A percentile compares a stretch with the other conserved stretches of the same genome.
Conservation (phyloP, 179 eudicot species). For the Spinacia oleracea region DNA sequence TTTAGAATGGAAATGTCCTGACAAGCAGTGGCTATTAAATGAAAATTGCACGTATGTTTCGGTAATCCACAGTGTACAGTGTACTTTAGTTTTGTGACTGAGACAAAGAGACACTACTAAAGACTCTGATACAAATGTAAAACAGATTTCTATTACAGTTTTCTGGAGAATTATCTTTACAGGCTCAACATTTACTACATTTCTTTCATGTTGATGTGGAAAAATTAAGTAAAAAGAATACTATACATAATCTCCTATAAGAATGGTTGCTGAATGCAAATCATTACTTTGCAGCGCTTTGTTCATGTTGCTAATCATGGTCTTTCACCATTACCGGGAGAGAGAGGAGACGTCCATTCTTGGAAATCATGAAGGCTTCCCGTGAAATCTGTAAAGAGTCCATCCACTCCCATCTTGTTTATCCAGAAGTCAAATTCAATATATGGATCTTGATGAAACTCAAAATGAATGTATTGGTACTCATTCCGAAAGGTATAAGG, state of each 20-base stretch:
- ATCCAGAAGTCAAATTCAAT: slow-evolving; percentile 79
- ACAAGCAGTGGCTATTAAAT: too few relatives aligned
- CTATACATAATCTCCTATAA: neutral
- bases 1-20: too few relatives aligned
- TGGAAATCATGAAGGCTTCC: slow-evolving; percentile 85
- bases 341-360: slow-evolving; percentile 63
- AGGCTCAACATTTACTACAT: neutral
- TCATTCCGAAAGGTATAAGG: slow-evolving; percentile 89
- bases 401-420: slow-evolving; percentile 78
- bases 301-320: neutral
- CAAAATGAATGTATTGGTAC: slow-evolving; percentile 58
- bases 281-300: too few relatives aligned
- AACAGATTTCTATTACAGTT: neutral
- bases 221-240: neutral
- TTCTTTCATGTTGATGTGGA: neutral
- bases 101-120: too few relatives aligned
- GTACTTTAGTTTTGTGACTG: too few relatives aligned
- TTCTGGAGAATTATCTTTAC: neutral
- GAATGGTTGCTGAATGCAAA: neutral
- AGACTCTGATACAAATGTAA: too few relatives aligned
- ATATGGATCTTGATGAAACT: slow-evolving; percentile 78
- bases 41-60: too few relatives aligned
- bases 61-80: too few relatives aligned
- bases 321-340: slow-evolving; percentile 7
- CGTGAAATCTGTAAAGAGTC: slow-evolving; percentile 88